These are phyloP conservation scores for Cucurbita moschata DNA, from an alignment of 306 rosid genomes.

Conservation along the genomic window DNA sequence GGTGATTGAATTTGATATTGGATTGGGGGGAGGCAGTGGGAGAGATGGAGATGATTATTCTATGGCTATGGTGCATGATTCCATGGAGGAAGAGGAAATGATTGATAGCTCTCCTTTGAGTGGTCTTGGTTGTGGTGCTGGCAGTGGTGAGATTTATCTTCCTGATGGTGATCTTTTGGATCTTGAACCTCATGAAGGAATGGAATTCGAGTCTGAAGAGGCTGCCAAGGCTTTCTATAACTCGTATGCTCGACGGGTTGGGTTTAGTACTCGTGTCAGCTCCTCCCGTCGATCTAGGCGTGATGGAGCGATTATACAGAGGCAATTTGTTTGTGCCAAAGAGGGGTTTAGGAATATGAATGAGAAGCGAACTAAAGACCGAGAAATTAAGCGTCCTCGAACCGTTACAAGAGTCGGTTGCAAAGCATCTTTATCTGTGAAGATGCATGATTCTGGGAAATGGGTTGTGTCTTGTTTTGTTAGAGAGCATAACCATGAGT, in stretches of 20 bases:
- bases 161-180: constrained; percentile 87
- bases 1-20: constrained; percentile 82
- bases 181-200: constrained; percentile 88
- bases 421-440: constrained; percentile 91
- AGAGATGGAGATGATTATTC: constrained; percentile 53
- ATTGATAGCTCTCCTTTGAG: constrained; percentile 35
- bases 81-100: constrained; percentile 67
- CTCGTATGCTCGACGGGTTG: constrained; percentile 95
- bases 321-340: constrained; percentile 95
- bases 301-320: constrained; percentile 91
- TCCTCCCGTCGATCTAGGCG: constrained; percentile 96
- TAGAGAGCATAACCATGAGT: constrained; percentile 78
- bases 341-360: constrained; percentile 94
- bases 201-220: constrained; percentile 98
- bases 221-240: constrained; percentile 97
- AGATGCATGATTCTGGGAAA: constrained; percentile 95
- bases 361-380: constrained; percentile 95
- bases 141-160: constrained; percentile 45
- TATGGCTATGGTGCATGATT: constrained; percentile 44
- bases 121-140: constrained; percentile 22
- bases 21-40: constrained; percentile 56
- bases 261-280: constrained; percentile 96
- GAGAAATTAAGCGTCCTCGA: constrained; percentile 93
- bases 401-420: constrained; percentile 88
- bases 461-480: constrained; percentile 98